Conservation (phyloP, 352 stramenopile genomes). For the Globisporangium carolinianum region DNA sequence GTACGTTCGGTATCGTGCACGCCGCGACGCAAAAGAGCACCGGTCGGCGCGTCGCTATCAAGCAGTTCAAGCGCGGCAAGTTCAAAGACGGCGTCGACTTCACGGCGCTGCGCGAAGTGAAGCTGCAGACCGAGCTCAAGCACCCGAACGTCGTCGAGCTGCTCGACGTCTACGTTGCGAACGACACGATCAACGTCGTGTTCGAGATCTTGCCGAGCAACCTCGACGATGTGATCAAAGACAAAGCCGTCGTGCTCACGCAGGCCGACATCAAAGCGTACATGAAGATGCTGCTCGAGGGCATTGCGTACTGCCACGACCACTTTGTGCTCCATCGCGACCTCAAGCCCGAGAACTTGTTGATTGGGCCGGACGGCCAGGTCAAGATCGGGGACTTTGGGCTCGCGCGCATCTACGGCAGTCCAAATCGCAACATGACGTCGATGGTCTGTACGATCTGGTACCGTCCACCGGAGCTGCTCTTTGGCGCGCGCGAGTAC, state of each 20-base stretch:
- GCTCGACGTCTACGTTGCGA: conserved; percentile 83
- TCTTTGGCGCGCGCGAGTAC: conserved; percentile 84
- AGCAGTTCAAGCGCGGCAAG: conserved; percentile 86
- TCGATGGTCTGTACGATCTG: conserved; percentile 87
- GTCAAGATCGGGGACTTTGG: conserved; percentile 88
- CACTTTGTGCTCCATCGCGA: conserved; percentile 84
- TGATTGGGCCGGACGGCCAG: conserved; percentile 71
- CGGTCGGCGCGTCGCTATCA: conserved; percentile 68
- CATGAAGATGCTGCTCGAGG: conserved; percentile 83
- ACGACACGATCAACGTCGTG: conserved; percentile 88
- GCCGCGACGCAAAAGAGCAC: conserved; percentile 71
- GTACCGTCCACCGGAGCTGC: conserved; percentile 84
- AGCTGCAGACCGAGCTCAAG: conserved; percentile 82
- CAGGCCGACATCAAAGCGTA: conserved; percentile 83
- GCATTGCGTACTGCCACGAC: conserved; percentile 72
- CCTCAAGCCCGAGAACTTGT: conserved; percentile 86
- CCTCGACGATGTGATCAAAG: conserved; percentile 86
- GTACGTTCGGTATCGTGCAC: conserved; percentile 87
- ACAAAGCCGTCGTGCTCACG: conserved; percentile 82
- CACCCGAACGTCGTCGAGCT: conserved; percentile 83
- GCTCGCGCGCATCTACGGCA: conserved; percentile 78
- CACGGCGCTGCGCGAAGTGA: conserved; percentile 85
- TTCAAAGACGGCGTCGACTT: conserved; percentile 88
- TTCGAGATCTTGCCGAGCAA: conserved; percentile 86
- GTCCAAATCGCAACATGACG: conserved; percentile 84